These are phyloP conservation scores for Pseudocercospora fuligena DNA, from an alignment of 2,329 filamentous ascomycete species.

Conservation along the genomic window DNA sequence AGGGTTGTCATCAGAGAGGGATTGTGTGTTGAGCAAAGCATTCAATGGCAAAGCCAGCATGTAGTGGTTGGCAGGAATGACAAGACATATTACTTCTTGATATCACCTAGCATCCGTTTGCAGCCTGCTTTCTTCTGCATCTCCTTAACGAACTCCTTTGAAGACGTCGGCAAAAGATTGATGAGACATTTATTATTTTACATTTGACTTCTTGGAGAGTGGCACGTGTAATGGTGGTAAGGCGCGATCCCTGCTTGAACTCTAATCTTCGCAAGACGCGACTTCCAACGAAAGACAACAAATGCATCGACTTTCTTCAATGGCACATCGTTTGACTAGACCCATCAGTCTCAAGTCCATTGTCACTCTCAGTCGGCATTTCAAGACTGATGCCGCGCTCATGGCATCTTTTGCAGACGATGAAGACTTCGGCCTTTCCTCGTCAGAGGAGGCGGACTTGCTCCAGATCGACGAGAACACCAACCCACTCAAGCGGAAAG, in stretches of 20 bases:
- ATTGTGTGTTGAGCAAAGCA: not conserved
- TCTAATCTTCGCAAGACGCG: constrained; percentile 3
- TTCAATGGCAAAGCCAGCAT: not conserved
- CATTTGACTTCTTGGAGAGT: not conserved
- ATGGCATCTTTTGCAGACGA: constrained; percentile 24
- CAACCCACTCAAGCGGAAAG: constrained; percentile 24
- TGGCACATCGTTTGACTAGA: not conserved
- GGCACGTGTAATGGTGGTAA: constrained; percentile 11
- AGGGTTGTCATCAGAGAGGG: not conserved
- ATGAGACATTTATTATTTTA: no score
- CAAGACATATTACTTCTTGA: not conserved
- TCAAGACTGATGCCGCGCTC: not conserved
- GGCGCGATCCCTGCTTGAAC: constrained; percentile 7
- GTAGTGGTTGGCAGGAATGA: not conserved
- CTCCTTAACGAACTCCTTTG: not conserved
- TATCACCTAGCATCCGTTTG: not conserved
- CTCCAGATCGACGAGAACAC: constrained; percentile 27
- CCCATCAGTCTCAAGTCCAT: not conserved
- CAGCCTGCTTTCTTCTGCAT: not conserved
- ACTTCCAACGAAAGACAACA: not conserved
- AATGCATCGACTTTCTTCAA: not conserved
- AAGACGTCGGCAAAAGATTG: not conserved
- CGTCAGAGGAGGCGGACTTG: constrained; percentile 34
- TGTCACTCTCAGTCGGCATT: not conserved
- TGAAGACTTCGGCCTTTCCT: constrained; percentile 36